These are phyloP conservation scores for Botrytis tulipae DNA, from an alignment of 2,329 filamentous ascomycete species.

Conservation along the genomic window DNA sequence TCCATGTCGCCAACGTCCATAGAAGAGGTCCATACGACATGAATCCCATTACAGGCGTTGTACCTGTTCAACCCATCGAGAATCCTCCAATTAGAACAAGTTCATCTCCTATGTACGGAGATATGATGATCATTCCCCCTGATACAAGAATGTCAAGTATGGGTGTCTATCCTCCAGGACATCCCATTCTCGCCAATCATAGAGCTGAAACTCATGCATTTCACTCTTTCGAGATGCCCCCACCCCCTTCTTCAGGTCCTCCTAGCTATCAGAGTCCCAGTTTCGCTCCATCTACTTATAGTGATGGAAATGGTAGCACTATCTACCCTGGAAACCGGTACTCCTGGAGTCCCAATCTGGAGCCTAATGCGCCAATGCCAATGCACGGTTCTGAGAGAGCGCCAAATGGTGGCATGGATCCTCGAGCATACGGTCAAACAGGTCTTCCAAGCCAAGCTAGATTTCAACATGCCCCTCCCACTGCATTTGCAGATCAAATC, in stretches of 20 bases:
- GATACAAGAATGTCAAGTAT: neutral
- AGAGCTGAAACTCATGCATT: neutral
- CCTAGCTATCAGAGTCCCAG: neutral
- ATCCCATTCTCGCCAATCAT: neutral
- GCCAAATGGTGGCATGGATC: neutral
- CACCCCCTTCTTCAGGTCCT: neutral
- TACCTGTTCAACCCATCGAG: neutral
- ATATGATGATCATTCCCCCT: constrained; percentile 2
- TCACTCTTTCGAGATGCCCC: neutral
- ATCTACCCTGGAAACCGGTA: neutral
- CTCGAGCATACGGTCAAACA: neutral
- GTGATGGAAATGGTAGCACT: neutral
- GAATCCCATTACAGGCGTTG: constrained; percentile 7
- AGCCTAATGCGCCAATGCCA: neutral
- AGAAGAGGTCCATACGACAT: neutral
- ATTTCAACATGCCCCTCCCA: neutral
- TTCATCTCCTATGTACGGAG: neutral
- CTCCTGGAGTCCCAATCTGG: neutral
- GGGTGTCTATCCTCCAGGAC: neutral
- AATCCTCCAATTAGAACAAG: neutral
- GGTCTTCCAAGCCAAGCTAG: neutral
- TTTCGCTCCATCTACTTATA: neutral
- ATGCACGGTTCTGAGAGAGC: neutral
- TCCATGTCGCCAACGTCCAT: neutral
- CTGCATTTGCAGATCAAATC: neutral